Conservation (phyloP, 2,329 filamentous ascomycete genomes). For the Metarhizium humberi region DNA sequence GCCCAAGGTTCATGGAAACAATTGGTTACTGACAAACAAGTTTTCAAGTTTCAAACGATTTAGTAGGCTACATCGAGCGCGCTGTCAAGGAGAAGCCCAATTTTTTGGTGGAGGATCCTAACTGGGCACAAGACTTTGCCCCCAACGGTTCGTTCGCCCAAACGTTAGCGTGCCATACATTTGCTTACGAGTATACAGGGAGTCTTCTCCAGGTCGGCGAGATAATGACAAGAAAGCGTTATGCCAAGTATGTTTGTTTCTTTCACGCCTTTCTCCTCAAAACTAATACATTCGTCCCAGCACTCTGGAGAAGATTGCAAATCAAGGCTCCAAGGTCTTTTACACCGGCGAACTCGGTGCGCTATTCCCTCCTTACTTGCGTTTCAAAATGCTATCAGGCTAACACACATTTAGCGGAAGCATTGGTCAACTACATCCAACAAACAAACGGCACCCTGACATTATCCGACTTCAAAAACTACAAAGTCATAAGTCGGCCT, state of each 20-base stretch:
- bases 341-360: slow-evolving; percentile 58
- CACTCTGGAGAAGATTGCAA: slow-evolving; percentile 69
- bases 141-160: slow-evolving; percentile 49
- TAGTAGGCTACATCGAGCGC: slow-evolving; percentile 61
- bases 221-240: slow-evolving; percentile 69
- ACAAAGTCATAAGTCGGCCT: slow-evolving; percentile 57
- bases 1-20: background rate
- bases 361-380: background rate
- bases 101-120: slow-evolving; percentile 65
- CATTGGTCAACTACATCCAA: slow-evolving; percentile 62
- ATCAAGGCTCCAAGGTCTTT: slow-evolving; percentile 62
- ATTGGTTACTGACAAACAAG: background rate
- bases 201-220: slow-evolving; percentile 63
- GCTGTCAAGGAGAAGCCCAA: slow-evolving; percentile 31
- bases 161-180: background rate
- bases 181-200: slow-evolving; percentile 25
- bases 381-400: background rate
- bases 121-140: slow-evolving; percentile 83
- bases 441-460: slow-evolving; percentile 76
- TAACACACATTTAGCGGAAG: slow-evolving; percentile 44
- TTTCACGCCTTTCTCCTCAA: background rate
- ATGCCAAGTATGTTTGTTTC: slow-evolving; percentile 41
- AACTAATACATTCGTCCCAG: slow-evolving; percentile 10
- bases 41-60: slow-evolving; percentile 54
- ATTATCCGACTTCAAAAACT: slow-evolving; percentile 64